Evolutionary conservation across 2,329 filamentous ascomycete species (phyloP).

Genomic region (Ceratocystis harringtonii): DNA sequence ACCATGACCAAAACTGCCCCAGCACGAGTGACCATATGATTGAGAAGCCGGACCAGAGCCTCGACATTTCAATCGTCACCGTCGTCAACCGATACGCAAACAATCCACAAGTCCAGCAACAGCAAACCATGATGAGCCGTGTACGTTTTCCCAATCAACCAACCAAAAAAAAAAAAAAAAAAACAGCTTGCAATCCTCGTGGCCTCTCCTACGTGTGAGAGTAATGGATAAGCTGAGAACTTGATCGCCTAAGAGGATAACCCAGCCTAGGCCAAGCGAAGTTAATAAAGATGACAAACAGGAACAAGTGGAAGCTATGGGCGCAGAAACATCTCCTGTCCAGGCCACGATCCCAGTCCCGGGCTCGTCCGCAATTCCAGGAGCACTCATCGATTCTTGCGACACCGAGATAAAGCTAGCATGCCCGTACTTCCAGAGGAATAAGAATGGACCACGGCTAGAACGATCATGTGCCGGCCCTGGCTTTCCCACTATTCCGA

Average conservation of each 20-base stretch:
- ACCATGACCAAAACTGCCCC: background rate
- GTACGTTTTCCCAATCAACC: background rate
- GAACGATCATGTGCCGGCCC: constrained; percentile 14
- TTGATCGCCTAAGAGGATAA: background rate
- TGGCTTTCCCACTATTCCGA: constrained; percentile 15
- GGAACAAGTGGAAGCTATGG: background rate
- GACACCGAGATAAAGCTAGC: constrained; percentile 12
- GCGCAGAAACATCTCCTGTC: background rate
- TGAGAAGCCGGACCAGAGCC: background rate
- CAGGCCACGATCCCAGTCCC: background rate
- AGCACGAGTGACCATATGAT: background rate
- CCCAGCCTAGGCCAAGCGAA: background rate
- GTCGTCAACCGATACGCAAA: background rate
- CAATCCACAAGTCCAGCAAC: background rate
- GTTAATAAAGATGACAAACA: background rate
- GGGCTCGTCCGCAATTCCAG: background rate
- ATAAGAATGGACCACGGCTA: constrained; percentile 10
- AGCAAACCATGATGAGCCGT: background rate
- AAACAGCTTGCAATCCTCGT: background rate
- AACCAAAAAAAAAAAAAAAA: background rate
- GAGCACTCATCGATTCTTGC: background rate
- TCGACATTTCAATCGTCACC: background rate
- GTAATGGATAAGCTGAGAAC: background rate
- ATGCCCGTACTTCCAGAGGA: constrained; percentile 15
- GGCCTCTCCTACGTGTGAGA: background rate